Evolutionary conservation across 768 basidiomycete genomes (phyloP).

Genomic region (Sutorius australiensis): DNA sequence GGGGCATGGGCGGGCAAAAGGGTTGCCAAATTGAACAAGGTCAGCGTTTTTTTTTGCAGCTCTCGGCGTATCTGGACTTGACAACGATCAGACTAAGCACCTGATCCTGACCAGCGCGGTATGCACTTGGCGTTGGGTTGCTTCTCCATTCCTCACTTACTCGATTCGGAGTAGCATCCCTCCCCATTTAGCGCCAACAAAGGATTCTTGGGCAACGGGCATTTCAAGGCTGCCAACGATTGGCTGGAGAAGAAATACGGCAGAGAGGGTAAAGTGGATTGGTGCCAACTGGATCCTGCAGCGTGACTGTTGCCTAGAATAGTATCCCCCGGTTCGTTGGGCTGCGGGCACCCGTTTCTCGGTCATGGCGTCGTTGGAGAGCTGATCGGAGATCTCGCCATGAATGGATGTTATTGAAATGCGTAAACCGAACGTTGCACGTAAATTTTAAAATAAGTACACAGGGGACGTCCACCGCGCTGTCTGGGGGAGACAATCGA

Average conservation of each 20-base stretch:
- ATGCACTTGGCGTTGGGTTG: slow-evolving; percentile 29
- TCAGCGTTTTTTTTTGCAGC: slow-evolving; percentile 29
- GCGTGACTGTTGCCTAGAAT: slow-evolving; percentile 16
- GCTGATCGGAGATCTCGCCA: slow-evolving; percentile 22
- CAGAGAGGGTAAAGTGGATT: slow-evolving; percentile 62
- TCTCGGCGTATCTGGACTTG: slow-evolving; percentile 17
- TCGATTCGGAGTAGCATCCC: slow-evolving; percentile 61
- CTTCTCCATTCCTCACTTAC: slow-evolving; percentile 25
- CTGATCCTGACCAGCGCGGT: slow-evolving; percentile 75
- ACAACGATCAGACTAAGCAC: slow-evolving; percentile 61
- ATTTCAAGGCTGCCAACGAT: slow-evolving; percentile 82
- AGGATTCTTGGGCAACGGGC: slow-evolving; percentile 86
- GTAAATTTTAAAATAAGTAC: slow-evolving; percentile 6
- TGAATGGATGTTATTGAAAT: slow-evolving; percentile 27
- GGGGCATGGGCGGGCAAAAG: slow-evolving; percentile 83
- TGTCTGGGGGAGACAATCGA: slow-evolving; percentile 5
- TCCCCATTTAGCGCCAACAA: slow-evolving; percentile 73
- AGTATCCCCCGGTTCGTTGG: slow-evolving; percentile 20
- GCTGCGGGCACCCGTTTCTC: slow-evolving; percentile 17
- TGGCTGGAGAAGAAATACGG: slow-evolving; percentile 86
- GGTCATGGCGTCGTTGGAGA: neutral
- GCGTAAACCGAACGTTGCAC: slow-evolving; percentile 15
- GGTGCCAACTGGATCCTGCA: slow-evolving; percentile 49
- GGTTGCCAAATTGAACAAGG: slow-evolving; percentile 72
- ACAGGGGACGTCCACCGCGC: neutral